Percentiles rank a stretch among this genome's conserved stretches.
Evolutionary conservation across 2,329 filamentous ascomycete genomes (phyloP).

Genomic region (Zymoseptoria passerinii): DNA sequence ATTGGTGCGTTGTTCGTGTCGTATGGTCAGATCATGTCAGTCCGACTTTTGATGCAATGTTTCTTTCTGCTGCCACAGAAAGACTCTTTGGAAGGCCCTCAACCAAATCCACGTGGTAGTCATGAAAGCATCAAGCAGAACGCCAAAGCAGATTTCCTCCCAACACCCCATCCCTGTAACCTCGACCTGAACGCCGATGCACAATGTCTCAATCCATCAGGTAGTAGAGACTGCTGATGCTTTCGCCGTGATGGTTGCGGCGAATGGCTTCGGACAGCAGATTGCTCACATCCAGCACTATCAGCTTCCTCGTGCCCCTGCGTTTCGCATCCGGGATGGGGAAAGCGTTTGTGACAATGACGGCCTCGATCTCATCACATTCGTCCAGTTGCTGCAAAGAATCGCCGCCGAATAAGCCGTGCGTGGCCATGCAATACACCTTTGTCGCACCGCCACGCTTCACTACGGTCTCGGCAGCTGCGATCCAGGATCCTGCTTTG

Average conservation of each 20-base stretch:
- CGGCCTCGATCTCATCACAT: slow-evolving; percentile 87
- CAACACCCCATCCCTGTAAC: not conserved
- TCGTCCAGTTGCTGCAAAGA: slow-evolving; percentile 81
- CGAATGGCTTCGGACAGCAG: slow-evolving; percentile 87
- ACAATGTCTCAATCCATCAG: slow-evolving; percentile 27
- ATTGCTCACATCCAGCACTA: slow-evolving; percentile 80
- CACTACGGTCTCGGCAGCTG: slow-evolving; percentile 90
- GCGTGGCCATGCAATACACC: slow-evolving; percentile 96
- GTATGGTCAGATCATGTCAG: not conserved
- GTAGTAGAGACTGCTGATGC: slow-evolving; percentile 50
- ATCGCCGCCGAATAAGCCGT: slow-evolving; percentile 87
- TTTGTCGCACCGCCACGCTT: slow-evolving; percentile 86
- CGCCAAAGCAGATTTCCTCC: not conserved
- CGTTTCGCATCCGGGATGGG: slow-evolving; percentile 72
- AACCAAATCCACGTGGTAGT: not conserved
- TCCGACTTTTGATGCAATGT: not conserved
- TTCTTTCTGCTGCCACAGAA: not conserved
- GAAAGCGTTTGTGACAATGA: slow-evolving; percentile 96
- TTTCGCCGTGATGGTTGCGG: slow-evolving; percentile 92
- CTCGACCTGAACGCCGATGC: slow-evolving; percentile 1
- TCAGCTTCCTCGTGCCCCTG: slow-evolving; percentile 67
- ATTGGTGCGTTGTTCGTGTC: not conserved
- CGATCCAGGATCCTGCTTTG: slow-evolving; percentile 93
- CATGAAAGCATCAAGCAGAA: not conserved
- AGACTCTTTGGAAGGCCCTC: not conserved